Evolutionary conservation across 345 rosid genomes (phyloP).

Genomic region (Brassica incana): DNA sequence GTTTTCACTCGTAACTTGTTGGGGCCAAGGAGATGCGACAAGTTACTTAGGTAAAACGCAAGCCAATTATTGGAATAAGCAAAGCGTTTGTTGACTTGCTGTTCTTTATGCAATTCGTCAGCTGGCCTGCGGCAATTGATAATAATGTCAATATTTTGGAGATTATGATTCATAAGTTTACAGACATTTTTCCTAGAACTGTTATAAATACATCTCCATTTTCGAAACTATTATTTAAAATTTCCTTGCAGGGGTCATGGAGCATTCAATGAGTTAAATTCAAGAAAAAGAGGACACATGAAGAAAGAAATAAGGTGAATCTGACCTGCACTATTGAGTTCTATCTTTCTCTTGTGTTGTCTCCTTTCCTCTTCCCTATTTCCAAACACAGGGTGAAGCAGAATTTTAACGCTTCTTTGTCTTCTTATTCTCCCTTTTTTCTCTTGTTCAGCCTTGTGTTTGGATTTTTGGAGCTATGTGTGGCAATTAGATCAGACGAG

Average conservation of each 20-base stretch:
- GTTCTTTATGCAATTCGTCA: constrained; percentile 1
- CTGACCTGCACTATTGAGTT: constrained; percentile 29
- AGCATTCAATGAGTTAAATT: constrained; percentile 28
- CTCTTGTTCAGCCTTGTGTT: constrained; percentile 10
- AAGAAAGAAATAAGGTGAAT: constrained; percentile 6
- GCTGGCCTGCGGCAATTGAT: constrained; percentile 24
- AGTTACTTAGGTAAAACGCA: constrained; percentile 3
- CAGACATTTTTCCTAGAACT: constrained; percentile 6
- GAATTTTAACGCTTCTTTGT: constrained; percentile 2
- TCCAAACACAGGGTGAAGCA: background rate
- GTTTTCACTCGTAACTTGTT: background rate
- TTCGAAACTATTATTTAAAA: constrained; percentile 7
- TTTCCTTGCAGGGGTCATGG: constrained; percentile 8
- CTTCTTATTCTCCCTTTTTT: background rate
- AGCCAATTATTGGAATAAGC: constrained; percentile 6
- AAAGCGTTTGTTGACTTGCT: constrained; percentile 9
- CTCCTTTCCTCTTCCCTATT: constrained; percentile 11
- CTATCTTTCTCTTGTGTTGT: background rate
- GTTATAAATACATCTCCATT: background rate
- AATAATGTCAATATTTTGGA: constrained; percentile 16
- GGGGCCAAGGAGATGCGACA: constrained; percentile 10
- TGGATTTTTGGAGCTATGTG: constrained; percentile 9
- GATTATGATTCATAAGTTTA: constrained; percentile 1
- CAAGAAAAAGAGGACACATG: constrained; percentile 18
- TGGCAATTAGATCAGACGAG: constrained; percentile 21